These are phyloP conservation scores for Ramalina intermedia DNA, from an alignment of 495 filamentous ascomycete species.

Conservation along the genomic window DNA sequence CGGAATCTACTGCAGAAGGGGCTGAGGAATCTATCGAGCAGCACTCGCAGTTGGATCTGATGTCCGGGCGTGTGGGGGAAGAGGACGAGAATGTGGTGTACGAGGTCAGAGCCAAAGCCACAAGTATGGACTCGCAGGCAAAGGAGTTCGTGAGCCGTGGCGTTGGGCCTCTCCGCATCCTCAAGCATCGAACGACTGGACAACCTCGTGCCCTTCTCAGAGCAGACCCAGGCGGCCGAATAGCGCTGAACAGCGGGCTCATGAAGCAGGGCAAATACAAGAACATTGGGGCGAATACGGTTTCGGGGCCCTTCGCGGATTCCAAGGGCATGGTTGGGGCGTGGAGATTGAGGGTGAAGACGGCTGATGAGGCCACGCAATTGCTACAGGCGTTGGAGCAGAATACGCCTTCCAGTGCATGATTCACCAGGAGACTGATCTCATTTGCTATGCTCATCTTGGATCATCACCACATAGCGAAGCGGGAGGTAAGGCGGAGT, in stretches of 20 bases:
- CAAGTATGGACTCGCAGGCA: slow-evolving; percentile 35
- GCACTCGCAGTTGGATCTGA: slow-evolving; percentile 49
- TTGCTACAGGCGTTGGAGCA: slow-evolving; percentile 6
- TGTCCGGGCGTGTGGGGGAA: slow-evolving; percentile 48
- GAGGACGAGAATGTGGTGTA: slow-evolving; percentile 53
- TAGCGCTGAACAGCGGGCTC: slow-evolving; percentile 52
- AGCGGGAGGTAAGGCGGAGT: too few species aligned
- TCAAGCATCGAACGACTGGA: slow-evolving; percentile 50
- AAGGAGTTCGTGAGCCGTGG: slow-evolving; percentile 45
- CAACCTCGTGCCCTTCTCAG: slow-evolving; percentile 50
- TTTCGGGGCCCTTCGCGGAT: slow-evolving; percentile 5
- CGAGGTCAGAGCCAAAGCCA: slow-evolving; percentile 47
- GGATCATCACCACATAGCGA: too few species aligned
- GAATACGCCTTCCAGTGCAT: slow-evolving; percentile 2
- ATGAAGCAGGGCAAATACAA: slow-evolving; percentile 42
- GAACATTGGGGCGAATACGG: not conserved
- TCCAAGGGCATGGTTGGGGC: slow-evolving; percentile 4
- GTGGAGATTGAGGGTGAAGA: slow-evolving; percentile 10
- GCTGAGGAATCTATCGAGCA: slow-evolving; percentile 26
- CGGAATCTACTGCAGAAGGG: slow-evolving; percentile 31
- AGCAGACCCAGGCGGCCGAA: slow-evolving; percentile 51
- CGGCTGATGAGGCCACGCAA: slow-evolving; percentile 8
- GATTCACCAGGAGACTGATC: not conserved
- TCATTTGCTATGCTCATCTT: too few species aligned
- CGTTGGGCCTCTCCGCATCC: slow-evolving; percentile 47